phyloP scores from a whole-genome alignment of 257 asterid genomes.

The Forsythia suspensa region DNA sequence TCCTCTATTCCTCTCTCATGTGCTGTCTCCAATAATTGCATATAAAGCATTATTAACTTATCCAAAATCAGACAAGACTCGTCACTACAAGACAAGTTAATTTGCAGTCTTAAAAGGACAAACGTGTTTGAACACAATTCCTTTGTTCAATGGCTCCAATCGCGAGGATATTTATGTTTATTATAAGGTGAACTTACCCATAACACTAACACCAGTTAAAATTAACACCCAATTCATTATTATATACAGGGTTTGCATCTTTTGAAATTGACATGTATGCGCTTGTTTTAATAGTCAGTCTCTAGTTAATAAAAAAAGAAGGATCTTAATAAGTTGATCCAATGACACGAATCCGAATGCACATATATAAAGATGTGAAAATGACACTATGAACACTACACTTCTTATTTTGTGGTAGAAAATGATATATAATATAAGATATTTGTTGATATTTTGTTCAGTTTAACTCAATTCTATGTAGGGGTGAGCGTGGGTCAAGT shows the following conservation, averaged over 20 bases:
- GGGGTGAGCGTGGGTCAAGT: too few relatives aligned
- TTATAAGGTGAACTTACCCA: background rate
- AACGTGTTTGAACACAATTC: constrained; percentile 15
- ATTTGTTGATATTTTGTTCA: too few relatives aligned
- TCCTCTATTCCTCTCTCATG: background rate
- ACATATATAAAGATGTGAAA: too few relatives aligned
- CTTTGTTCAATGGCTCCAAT: constrained; percentile 19
- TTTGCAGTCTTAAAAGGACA: background rate
- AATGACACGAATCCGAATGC: background rate
- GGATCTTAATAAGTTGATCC: too few relatives aligned
- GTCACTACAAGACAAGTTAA: constrained; percentile 9
- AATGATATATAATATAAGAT: too few relatives aligned
- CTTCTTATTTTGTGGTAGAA: background rate
- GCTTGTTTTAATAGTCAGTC: too few relatives aligned
- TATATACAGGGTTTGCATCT: background rate
- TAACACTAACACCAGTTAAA: background rate
- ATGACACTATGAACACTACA: background rate
- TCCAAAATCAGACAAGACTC: constrained; percentile 1
- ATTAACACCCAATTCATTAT: background rate
- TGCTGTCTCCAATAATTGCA: constrained; percentile 28
- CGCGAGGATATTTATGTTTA: constrained; percentile 8
- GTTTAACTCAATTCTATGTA: too few relatives aligned
- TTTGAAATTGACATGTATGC: too few relatives aligned
- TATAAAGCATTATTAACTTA: constrained; percentile 3
- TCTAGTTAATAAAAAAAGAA: too few relatives aligned